Evolutionary conservation across 805 yeast genomes (phyloP).

Genomic region (Ogataea pilisensis): DNA sequence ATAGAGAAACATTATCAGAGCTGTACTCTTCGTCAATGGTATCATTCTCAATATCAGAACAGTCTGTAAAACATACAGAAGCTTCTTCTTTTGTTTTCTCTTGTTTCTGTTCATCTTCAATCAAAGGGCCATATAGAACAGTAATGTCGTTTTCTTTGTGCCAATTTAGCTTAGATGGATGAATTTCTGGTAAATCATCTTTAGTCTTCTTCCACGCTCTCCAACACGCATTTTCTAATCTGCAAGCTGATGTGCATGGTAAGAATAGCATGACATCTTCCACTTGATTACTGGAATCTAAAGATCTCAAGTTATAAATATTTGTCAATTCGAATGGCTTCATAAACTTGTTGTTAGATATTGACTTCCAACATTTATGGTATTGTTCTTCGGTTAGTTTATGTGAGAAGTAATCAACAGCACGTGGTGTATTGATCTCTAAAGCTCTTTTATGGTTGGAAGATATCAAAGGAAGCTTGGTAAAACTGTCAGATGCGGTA

Average conservation of each 20-base stretch:
- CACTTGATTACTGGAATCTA: conserved; percentile 21
- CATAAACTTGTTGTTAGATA: conserved; percentile 33
- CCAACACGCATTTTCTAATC: conserved; percentile 87
- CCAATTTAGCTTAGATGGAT: conserved; percentile 50
- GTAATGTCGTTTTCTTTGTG: conserved; percentile 50
- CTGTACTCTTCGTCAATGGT: conserved; percentile 8
- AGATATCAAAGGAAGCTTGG: conserved; percentile 23
- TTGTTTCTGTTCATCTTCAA: conserved; percentile 15
- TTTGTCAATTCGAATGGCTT: conserved; percentile 31
- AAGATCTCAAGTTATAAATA: conserved; percentile 21
- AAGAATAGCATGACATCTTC: conserved; percentile 32
- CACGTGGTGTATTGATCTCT: conserved; percentile 19
- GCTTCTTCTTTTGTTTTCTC: conserved; percentile 1
- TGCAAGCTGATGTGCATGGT: conserved; percentile 32
- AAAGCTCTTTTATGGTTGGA: conserved; percentile 9
- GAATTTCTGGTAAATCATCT: conserved; percentile 44
- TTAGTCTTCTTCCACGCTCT: conserved; percentile 90
- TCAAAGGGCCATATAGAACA: conserved; percentile 49
- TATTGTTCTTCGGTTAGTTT: conserved; percentile 34
- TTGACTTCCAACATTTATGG: conserved; percentile 39
- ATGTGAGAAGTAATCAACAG: conserved; percentile 40
- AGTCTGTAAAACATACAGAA: no score
- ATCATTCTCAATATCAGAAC: not conserved
- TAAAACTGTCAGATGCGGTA: conserved; percentile 18
- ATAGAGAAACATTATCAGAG: conserved; percentile 7